These are phyloP conservation scores for Pseudopyrenochaeta lycopersici DNA, from an alignment of 2,329 filamentous ascomycete genomes.

Conservation along the genomic window DNA sequence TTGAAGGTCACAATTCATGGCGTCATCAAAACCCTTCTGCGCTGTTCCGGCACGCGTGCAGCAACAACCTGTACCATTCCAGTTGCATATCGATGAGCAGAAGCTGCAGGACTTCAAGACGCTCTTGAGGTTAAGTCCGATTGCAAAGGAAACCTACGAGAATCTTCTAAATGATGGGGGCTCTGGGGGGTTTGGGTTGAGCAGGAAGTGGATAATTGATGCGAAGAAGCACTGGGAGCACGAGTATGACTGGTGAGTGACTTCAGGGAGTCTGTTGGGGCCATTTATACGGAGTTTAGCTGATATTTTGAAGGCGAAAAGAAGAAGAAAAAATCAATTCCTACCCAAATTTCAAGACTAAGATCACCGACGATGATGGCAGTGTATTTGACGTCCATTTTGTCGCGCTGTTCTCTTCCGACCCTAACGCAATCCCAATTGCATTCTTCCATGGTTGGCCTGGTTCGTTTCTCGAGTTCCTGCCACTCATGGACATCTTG, in stretches of 20 bases:
- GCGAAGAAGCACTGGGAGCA: constrained; percentile 41
- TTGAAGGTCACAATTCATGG: constrained; percentile 12
- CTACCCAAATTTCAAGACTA: constrained; percentile 60
- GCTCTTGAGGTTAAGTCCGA: constrained; percentile 35
- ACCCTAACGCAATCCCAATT: constrained; percentile 60
- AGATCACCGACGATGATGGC: constrained; percentile 53
- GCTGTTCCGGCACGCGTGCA: constrained; percentile 20
- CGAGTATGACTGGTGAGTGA: constrained; percentile 45
- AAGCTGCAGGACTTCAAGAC: constrained; percentile 42
- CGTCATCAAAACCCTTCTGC: constrained; percentile 25
- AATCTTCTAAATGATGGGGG: constrained; percentile 36
- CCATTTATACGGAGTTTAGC: not conserved
- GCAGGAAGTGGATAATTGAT: constrained; percentile 38
- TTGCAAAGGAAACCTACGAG: constrained; percentile 44
- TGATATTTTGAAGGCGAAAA: constrained; percentile 39
- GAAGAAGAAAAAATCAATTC: constrained; percentile 57
- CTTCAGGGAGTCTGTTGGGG: not conserved
- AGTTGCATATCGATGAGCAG: constrained; percentile 36
- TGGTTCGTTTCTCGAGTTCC: constrained; percentile 63
- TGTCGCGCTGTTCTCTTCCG: constrained; percentile 62
- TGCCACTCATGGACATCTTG: constrained; percentile 60
- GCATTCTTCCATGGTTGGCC: constrained; percentile 67
- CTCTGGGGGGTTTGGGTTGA: constrained; percentile 41
- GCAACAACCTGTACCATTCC: constrained; percentile 31
- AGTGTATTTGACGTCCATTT: constrained; percentile 60